Evolutionary conservation across 2,329 filamentous ascomycete genomes (phyloP).

Genomic region (Plenodomus biglobosus): DNA sequence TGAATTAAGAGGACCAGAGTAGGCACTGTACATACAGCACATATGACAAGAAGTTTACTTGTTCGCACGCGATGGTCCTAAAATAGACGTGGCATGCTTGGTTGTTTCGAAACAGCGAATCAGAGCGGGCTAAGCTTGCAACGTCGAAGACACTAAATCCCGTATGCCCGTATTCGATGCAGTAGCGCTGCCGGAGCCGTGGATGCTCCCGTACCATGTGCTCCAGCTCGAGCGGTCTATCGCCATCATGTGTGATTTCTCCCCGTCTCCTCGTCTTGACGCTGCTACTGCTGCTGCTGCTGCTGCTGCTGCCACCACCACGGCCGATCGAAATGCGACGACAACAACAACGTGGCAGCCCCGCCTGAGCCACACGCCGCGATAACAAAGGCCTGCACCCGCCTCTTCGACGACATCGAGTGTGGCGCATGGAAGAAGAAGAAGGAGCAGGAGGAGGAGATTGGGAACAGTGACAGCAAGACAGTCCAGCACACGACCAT

Average conservation of each 20-base stretch:
- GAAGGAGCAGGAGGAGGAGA: conserved; percentile 2
- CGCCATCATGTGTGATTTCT: too few relatives aligned
- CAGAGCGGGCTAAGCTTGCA: background rate
- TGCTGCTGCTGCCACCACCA: background rate
- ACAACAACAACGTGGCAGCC: background rate
- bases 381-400: conserved; percentile 6
- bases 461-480: too few relatives aligned
- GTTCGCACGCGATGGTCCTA: background rate
- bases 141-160: background rate
- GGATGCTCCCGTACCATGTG: too few relatives aligned
- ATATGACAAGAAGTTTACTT: too few relatives aligned
- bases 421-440: background rate
- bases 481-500: conserved; percentile 9
- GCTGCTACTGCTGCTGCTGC: too few relatives aligned
- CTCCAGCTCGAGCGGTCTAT: too few relatives aligned
- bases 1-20: too few relatives aligned
- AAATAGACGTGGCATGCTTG: background rate
- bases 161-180: background rate
- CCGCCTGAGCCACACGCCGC: conserved; percentile 1
- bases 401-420: too few relatives aligned
- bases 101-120: background rate
- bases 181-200: conserved; percentile 8
- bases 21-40: too few relatives aligned
- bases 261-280: too few relatives aligned
- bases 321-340: background rate